Base-by-base conservation (phyloP, 2,329 filamentous ascomycete species). In the Cercospora berteroae region DNA sequence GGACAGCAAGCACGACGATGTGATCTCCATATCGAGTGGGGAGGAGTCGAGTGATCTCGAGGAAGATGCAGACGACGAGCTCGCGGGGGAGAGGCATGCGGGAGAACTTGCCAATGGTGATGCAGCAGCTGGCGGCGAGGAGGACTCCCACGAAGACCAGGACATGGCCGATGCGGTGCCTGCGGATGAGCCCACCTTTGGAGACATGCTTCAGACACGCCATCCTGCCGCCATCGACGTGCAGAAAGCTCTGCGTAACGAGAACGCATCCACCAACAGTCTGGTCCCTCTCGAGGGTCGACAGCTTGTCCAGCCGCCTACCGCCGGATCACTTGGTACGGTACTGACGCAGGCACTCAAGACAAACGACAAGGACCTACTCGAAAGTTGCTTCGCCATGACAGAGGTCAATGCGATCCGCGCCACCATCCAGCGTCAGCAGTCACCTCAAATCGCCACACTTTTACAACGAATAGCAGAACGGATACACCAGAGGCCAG, bases 341-440 rank as follows among this genome's bases (percentile, higher is more conserved):
- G 93, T 97, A n/a, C 89, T 99, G 67, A 89, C 93, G 13, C 94
- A 98, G 80, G 93, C 95, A 5, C 89, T 99, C 65, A 91, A 90
- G 75, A 97, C 94, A 69, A 95, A 97, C 80, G 95, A 99, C 81
- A 86, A 87, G 69, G 89, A 90, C 70, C 89, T 97, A 62, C 89
- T 99, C 74, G 94, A 98, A 83, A 93, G 92, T 0, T 98, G 94
- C 80, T 88, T 99, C 74, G 91, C 93, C 75, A 90, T 90, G 16
- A 89, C 87, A 64, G 92, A 97, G 77, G 80, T 89, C 56, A 83
- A 85, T 70, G 94, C 90, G 70, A 90, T 99, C 72, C 90, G 91
- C 77, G 89, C 90, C 73, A 99, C 95, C 44, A 93, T 99, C 74
- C 92, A 97, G 79, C 88, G 93, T 64, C 87, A 98, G 67, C 93